A percentile compares a stretch with the other conserved stretches of the same genome.
These are phyloP conservation scores for Skeletonema menzelii DNA, from an alignment of 108 stramenopile genomes.

Conservation along the genomic window DNA sequence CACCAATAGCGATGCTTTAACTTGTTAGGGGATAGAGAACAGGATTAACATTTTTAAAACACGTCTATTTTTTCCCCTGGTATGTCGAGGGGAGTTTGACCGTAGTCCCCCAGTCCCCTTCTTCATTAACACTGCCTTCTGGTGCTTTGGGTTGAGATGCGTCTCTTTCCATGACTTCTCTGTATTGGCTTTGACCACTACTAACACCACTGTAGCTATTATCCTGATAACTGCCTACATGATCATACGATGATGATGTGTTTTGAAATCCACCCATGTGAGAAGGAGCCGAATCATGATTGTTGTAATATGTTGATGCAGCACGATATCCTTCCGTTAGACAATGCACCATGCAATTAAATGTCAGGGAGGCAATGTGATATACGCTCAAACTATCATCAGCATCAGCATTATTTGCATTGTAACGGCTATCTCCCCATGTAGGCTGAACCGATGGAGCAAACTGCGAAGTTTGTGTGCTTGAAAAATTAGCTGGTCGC, in stretches of 20 bases:
- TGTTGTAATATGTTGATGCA: constrained; percentile 26
- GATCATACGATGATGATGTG: constrained; percentile 2
- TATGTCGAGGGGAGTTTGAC: not conserved
- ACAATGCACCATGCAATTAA: constrained; percentile 28
- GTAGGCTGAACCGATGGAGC: not conserved
- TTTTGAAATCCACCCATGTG: not conserved
- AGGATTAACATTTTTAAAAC: not conserved
- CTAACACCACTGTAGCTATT: not conserved
- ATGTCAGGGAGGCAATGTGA: constrained; percentile 28
- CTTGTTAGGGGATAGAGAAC: too few species aligned
- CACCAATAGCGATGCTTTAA: not conserved
- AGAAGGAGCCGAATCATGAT: constrained; percentile 1
- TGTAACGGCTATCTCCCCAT: not conserved
- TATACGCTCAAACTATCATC: constrained; percentile 13
- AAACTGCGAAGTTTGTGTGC: not conserved
- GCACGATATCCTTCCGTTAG: constrained; percentile 39
- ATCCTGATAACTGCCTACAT: constrained; percentile 12
- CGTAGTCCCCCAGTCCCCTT: not conserved
- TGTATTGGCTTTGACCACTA: not conserved
- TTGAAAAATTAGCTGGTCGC: not conserved
- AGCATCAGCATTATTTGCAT: not conserved
- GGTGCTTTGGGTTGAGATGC: not conserved
- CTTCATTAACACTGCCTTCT: not conserved
- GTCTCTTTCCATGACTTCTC: not conserved
- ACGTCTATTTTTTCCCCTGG: not conserved